Base-by-base conservation (phyloP, 2,329 filamentous ascomycete species). In the Xylariaceae sp. region DNA sequence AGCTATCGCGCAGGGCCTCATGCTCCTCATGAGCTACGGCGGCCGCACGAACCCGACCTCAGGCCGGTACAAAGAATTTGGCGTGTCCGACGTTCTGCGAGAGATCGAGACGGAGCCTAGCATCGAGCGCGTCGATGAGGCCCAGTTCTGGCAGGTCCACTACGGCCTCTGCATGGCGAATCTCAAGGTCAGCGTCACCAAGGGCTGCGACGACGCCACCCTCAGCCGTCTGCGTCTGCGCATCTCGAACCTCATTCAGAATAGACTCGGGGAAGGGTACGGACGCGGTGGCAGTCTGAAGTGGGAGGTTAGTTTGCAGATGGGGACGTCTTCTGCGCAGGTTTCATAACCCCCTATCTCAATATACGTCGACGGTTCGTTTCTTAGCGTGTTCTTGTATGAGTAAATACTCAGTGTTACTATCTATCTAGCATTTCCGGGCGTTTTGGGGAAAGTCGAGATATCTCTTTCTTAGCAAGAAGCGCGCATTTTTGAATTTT, bases 71-170 rank as follows among this genome's bases (percentile, higher is more conserved):
- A 72, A 71, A 45, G 76, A 80, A 10, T 73, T 74, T 18, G 80
- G 84, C 3, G 86, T 94, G 1, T 80, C 84, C 2, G 86, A 88
- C 18, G 87, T 96, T n/a, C 80, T 97, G 68, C 83, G 84, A 58
- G 91, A 96, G 72, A 92, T 99, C 55, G 88, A 92, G 72, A 82
- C 86, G 1, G 92, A 97, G 68, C 85, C 89, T 1, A 82, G 83
- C 57, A 86, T 97, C 30, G 82, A 83, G 50, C 82, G 82, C 1
- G 86, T 99, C 51, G 90, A 97, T 59, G 92, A 97, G 70, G 93
- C 92, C 1, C 87, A 92, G 71, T 96, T 99, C 74, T 99, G 94
- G 94, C 94, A 99, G 77, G 94, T 97, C 11, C 94, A 99, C 75
- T 97, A 97, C 72, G 92, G 93, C 1, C 80, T 97, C 47, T 96